Percentiles rank a stretch among this genome's conserved stretches.
phyloP scores from a whole-genome alignment of 352 stramenopile species.

The Phytophthora lateralis region DNA sequence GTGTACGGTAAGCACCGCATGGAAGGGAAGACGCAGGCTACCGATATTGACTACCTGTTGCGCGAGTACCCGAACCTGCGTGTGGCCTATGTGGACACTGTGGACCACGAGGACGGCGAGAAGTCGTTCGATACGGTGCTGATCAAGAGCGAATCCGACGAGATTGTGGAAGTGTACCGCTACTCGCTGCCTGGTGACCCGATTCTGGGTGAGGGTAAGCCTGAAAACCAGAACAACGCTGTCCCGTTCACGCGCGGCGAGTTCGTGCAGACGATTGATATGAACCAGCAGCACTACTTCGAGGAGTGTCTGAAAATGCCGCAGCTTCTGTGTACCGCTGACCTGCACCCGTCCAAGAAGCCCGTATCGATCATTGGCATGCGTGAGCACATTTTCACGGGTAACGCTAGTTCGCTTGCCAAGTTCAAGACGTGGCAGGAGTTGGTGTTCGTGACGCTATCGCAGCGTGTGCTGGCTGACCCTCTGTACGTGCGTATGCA shows the following conservation, averaged over 20 bases:
- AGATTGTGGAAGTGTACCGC: slow-evolving; percentile 83
- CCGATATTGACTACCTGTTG: slow-evolving; percentile 85
- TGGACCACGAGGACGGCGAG: slow-evolving; percentile 38
- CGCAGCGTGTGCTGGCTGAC: slow-evolving; percentile 77
- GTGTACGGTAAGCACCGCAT: slow-evolving; percentile 82
- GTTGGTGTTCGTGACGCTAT: slow-evolving; percentile 85
- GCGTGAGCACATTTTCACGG: slow-evolving; percentile 89
- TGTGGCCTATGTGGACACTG: slow-evolving; percentile 85
- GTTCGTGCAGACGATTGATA: slow-evolving; percentile 90
- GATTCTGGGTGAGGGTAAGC: slow-evolving; percentile 83
- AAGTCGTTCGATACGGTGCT: slow-evolving; percentile 73
- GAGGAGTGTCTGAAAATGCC: slow-evolving; percentile 89
- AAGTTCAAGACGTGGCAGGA: slow-evolving; percentile 91
- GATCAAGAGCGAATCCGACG: slow-evolving; percentile 78
- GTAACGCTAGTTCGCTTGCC: slow-evolving; percentile 78
- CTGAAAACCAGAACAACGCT: slow-evolving; percentile 89
- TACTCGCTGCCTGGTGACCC: slow-evolving; percentile 83
- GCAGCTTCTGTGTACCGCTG: slow-evolving; percentile 73
- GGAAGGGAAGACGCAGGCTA: slow-evolving; percentile 69
- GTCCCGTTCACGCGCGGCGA: slow-evolving; percentile 81
- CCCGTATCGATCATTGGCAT: slow-evolving; percentile 86
- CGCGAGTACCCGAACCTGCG: slow-evolving; percentile 84
- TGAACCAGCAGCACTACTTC: slow-evolving; percentile 90
- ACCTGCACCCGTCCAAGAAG: slow-evolving; percentile 69
- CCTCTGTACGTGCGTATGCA: slow-evolving; percentile 83